Conservation (phyloP, 139 green algal species). For the Micractinium conductrix region DNA sequence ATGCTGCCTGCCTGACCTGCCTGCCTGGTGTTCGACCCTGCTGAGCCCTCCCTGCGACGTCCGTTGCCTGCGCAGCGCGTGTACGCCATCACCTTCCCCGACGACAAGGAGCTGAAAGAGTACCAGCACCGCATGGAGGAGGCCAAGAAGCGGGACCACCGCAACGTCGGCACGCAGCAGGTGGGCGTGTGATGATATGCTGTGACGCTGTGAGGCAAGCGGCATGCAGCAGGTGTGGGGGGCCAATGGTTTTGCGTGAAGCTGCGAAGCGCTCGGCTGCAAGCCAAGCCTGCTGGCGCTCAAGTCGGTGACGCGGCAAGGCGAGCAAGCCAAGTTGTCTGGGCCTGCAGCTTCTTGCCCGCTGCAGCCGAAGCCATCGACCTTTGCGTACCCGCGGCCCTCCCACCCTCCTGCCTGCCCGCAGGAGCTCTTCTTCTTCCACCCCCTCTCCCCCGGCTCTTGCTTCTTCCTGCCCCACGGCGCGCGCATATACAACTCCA, state of each 20-base stretch:
- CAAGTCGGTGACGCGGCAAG: no score
- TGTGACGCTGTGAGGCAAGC: no score
- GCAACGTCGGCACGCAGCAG: slow-evolving; percentile 83
- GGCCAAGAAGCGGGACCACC: slow-evolving; percentile 99
- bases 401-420: neutral
- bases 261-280: no score
- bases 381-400: no score
- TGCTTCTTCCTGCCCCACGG: slow-evolving; percentile 97
- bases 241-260: no score
- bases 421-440: slow-evolving; percentile 97
- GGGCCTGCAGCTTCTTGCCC: no score
- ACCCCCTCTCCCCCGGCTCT: slow-evolving; percentile 87
- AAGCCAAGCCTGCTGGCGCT: no score
- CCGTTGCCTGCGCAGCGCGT: slow-evolving; percentile 78
- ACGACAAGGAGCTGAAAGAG: slow-evolving; percentile 94
- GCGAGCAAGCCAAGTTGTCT: no score
- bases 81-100: slow-evolving; percentile 97
- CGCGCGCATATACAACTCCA: slow-evolving; percentile 93
- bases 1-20: no score
- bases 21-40: neutral
- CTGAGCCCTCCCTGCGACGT: neutral
- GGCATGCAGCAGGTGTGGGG: no score
- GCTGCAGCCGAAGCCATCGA: no score
- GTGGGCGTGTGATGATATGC: no score
- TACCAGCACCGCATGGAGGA: slow-evolving; percentile 95